A percentile compares a stretch with the other conserved stretches of the same genome.
phyloP scores from a whole-genome alignment of 805 yeast species.

The Ogataea sp. region DNA sequence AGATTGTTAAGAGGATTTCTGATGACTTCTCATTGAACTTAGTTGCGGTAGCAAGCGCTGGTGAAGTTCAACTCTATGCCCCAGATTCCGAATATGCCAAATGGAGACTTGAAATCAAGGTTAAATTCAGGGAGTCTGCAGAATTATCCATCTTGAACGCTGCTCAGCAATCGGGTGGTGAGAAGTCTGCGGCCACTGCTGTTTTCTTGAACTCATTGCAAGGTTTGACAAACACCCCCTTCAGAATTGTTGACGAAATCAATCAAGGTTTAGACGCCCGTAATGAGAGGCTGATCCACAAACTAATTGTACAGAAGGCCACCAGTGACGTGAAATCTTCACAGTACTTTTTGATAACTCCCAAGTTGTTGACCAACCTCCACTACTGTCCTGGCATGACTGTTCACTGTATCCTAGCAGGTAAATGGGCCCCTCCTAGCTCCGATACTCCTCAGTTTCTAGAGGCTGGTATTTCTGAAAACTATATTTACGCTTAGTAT shows the following conservation, averaged over 20 bases:
- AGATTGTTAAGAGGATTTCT: conserved; percentile 49
- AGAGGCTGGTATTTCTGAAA: conserved; percentile 22
- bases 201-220: conserved; percentile 86
- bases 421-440: conserved; percentile 21
- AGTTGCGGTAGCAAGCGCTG: conserved; percentile 73
- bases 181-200: conserved; percentile 90
- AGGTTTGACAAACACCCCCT: conserved; percentile 81
- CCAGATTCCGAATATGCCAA: conserved; percentile 47
- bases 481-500: conserved; percentile 7
- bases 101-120: conserved; percentile 81
- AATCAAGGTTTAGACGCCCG: conserved; percentile 98
- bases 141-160: conserved; percentile 66
- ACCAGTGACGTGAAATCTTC: conserved; percentile 41
- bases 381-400: conserved; percentile 75
- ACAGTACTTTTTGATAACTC: conserved; percentile 90
- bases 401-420: conserved; percentile 75
- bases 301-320: conserved; percentile 77
- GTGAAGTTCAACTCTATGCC: conserved; percentile 58
- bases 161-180: conserved; percentile 97
- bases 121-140: conserved; percentile 75
- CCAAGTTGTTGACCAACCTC: conserved; percentile 74
- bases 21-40: conserved; percentile 59
- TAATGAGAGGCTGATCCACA: conserved; percentile 83
- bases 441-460: conserved; percentile 13
- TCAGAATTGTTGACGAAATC: conserved; percentile 94